Evolutionary conservation across 2,329 filamentous ascomycete species (phyloP), one percentile per base, ranked within the genome.

Genomic region (Sclerotinia subarctica): DNA sequence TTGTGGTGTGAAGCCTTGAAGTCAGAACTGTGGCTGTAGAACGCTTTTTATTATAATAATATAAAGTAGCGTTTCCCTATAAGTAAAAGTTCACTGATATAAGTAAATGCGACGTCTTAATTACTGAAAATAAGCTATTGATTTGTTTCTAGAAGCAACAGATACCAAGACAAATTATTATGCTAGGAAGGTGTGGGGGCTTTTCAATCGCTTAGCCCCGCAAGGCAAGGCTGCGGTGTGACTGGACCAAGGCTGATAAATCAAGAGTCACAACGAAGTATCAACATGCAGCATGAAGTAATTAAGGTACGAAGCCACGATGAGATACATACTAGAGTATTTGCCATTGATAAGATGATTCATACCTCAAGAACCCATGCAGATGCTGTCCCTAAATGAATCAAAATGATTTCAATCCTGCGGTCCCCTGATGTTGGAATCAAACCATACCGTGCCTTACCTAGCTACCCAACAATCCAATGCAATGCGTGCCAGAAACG

Each of bases 231-330:
- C 63, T 65, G 29, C n/a, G 32, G 52, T 21, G 42, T 66, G 63
- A 66, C 52, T n/a, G 8, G 44, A 59, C 49, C 49, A 66, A 67
- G 58, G 60, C 52, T 68, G 49, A 64, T 38, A 64, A 64, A 56
- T 54, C 29, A 68, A 64, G 19, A 67, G 47, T 52, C 29, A 54
- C 60, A 42, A 26, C n/a, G 17, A 51, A 57, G 11, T 46, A 26
- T 58, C 8, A 58, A 58, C 26, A 42, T 11, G n/a, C 5, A 8
- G 19, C 2, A 42, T 38, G 21, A 24, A 57, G 15, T n/a, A 3
- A 38, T n/a, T 38, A 24, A 57, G 21, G n/a, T 21, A 19, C 29
- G 19, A 21, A 51, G 58, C 24, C 29, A 62, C 44, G 17, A 44
- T 13, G 42, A 47, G 24, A n/a, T 21, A 60, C 7, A 38, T 49